Evolutionary conservation across 192 early-diverging fungal species (phyloP).

Genomic region (Kappamyces sp.): DNA sequence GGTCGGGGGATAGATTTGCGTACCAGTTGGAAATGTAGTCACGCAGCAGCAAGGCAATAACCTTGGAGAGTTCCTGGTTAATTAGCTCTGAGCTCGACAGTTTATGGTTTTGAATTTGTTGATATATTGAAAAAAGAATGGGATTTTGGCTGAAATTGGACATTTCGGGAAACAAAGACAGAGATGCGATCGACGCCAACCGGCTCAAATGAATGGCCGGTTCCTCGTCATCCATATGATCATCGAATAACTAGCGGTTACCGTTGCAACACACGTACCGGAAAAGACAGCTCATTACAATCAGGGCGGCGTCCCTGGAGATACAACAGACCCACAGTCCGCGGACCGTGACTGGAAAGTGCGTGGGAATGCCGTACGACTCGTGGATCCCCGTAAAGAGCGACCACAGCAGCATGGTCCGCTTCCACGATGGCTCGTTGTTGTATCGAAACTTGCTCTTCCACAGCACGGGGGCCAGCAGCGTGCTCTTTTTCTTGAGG

Average conservation of each 20-base stretch:
- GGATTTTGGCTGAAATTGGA: too few species aligned
- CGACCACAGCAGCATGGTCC: neutral
- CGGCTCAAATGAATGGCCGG: neutral
- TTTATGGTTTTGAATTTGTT: slow-evolving; percentile 11
- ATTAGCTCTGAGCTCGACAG: slow-evolving; percentile 25
- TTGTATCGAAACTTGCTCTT: neutral
- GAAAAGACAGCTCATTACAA: neutral
- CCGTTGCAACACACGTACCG: neutral
- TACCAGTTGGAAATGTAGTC: slow-evolving; percentile 32
- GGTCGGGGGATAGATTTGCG: slow-evolving; percentile 16
- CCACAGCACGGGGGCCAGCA: neutral
- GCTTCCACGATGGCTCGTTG: neutral
- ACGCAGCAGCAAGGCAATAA: slow-evolving; percentile 20
- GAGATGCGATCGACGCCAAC: neutral
- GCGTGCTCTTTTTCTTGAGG: neutral
- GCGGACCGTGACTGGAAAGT: neutral
- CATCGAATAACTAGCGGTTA: neutral
- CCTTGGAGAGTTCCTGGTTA: slow-evolving; percentile 20
- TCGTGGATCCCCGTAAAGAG: slow-evolving; percentile 1
- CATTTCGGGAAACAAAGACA: neutral
- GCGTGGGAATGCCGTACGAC: neutral
- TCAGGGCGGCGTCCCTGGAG: neutral
- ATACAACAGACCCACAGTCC: neutral
- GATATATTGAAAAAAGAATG: neutral
- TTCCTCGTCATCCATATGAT: slow-evolving; percentile 7